Conservation (phyloP, 176 grass and related monocot genomes). For the Elymus sibiricus region DNA sequence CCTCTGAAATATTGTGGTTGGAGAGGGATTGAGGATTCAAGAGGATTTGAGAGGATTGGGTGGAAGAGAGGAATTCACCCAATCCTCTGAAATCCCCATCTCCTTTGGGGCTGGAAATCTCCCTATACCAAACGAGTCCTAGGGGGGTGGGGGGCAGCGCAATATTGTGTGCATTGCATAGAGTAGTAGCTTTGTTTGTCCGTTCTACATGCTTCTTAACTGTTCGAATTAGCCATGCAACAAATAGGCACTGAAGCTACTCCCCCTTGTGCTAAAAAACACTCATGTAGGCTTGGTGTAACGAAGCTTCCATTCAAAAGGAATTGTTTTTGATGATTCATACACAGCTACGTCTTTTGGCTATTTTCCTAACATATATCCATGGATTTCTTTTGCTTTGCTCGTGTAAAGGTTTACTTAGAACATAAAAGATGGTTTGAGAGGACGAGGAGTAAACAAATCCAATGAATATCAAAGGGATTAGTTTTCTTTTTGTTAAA, state of each 20-base stretch:
- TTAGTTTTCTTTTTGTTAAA: background rate
- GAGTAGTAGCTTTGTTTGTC: background rate
- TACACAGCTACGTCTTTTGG: background rate
- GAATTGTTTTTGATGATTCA: background rate
- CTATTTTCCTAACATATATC: background rate
- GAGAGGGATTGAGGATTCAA: too few relatives aligned
- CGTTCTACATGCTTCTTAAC: background rate
- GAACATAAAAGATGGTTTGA: background rate
- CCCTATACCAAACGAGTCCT: too few relatives aligned
- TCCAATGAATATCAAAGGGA: background rate
- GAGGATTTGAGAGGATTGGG: too few relatives aligned
- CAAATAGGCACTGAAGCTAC: background rate
- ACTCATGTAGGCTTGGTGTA: background rate
- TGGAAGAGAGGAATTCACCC: too few relatives aligned
- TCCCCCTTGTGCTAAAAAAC: background rate
- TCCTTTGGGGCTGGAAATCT: too few relatives aligned
- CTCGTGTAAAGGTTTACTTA: background rate
- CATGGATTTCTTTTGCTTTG: background rate
- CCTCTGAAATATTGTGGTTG: too few relatives aligned
- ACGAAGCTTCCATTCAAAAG: background rate
- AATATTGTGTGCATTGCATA: background rate
- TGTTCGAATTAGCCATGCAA: background rate
- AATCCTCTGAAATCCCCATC: too few relatives aligned
- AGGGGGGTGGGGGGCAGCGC: too few relatives aligned
- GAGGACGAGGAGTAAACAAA: background rate